A percentile compares a stretch with the other conserved stretches of the same genome.
Conservation (phyloP, 2,329 filamentous ascomycete species). For the Alternaria metachromatica region DNA sequence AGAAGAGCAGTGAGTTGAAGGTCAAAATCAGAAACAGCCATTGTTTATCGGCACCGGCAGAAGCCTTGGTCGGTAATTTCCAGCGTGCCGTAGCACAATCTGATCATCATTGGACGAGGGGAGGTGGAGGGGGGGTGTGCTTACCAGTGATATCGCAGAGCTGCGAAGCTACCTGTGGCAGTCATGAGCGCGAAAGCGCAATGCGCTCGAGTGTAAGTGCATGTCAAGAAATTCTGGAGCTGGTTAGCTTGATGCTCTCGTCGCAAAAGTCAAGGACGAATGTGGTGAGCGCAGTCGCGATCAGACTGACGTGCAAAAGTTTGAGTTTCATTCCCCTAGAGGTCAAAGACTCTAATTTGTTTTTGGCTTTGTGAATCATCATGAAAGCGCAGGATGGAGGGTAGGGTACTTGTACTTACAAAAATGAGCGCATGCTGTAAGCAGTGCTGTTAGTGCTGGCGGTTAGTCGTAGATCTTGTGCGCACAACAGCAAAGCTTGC, state of each 20-base stretch:
- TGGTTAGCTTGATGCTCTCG: slow-evolving; percentile 21
- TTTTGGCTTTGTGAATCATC: slow-evolving; percentile 53
- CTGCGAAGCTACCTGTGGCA: neutral
- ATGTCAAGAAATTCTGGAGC: neutral
- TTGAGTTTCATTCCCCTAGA: slow-evolving; percentile 51
- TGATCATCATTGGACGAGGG: slow-evolving; percentile 45
- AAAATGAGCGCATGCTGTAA: slow-evolving; percentile 3
- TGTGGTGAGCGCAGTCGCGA: slow-evolving; percentile 18
- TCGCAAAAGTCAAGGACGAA: neutral
- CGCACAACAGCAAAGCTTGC: neutral
- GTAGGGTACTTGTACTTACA: slow-evolving; percentile 19
- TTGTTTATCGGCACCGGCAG: slow-evolving; percentile 48
- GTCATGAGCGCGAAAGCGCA: neutral
- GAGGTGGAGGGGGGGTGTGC: neutral
- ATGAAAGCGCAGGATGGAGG: slow-evolving; percentile 27
- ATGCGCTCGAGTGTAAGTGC: neutral
- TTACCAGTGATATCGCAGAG: slow-evolving; percentile 1
- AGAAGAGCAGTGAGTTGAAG: slow-evolving; percentile 9
- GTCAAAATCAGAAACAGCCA: slow-evolving; percentile 52
- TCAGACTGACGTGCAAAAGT: slow-evolving; percentile 56
- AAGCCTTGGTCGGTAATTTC: slow-evolving; percentile 55
- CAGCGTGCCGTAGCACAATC: slow-evolving; percentile 51
- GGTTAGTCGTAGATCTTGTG: neutral
- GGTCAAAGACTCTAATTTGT: slow-evolving; percentile 57
- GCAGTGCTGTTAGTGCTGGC: neutral